Base-by-base conservation (phyloP, 306 rosid genomes). In the Acacia acuminata region DNA sequence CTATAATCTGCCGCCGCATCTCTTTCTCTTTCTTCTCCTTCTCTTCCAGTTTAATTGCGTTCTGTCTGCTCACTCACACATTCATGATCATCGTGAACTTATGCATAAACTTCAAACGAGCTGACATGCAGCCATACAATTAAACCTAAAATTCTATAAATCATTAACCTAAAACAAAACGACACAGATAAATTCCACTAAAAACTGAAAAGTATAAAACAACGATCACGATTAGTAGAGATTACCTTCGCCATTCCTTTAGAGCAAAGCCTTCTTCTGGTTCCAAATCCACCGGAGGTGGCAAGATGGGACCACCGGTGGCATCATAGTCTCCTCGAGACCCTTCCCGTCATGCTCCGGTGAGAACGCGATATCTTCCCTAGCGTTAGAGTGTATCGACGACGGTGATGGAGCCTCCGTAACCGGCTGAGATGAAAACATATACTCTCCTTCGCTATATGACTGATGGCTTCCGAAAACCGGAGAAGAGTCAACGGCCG, bases 1-100 rank as follows among this genome's bases (percentile, higher is more conserved):
- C 98, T 63, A 94, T 89, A 69, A 96, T 91, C 83, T 91, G 87
- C 85, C 78, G 83, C 88, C 98, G 87, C 90, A 87, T 70, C 85
- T 94, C 99, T 75, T 94, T 96, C 88, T 96, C 99, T 83, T 79
- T 84, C 86, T 86, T 96, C 89, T 96, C 99, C 91, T 94, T 96
- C 88, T 92, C 94, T 63, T 94, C 99, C 36, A 96, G 93, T 73
- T 38, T 79, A 82, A 92, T 83, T 53, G 98, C 94, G 87, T 96
- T 96, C 86, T 91, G 92, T 79, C 99, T 96, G 88, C 87, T 14
- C 34, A 84, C 77, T 43, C 75, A 71, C 56, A 43, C 75, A 70
- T 14, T 7, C 53, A 70, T 22, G 42, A 16, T 20, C 69, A 80
- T 50, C 61, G 1, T 61, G 27, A 82, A n/a, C 75, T 24, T 11